Evolutionary conservation across 441 rosid species (phyloP), one percentile per base, ranked within the genome.

Genomic region (Brassica balearica): DNA sequence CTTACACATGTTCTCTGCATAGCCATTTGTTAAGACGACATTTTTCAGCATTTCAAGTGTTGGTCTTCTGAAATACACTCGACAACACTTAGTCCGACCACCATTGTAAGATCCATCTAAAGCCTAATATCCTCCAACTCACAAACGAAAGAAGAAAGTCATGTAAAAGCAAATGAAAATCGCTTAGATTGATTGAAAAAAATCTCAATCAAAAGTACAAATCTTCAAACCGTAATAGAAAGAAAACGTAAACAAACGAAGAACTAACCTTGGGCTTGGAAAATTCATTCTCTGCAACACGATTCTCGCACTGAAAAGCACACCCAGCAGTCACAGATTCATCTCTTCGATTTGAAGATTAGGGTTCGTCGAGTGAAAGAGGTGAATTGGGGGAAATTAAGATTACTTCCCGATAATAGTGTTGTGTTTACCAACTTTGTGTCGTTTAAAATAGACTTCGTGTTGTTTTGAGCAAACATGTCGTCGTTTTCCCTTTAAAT

Each of bases 1-100:
- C 32, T 41, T 66, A 41, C 15, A 19, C 70, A 41, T 66, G 12
- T 66, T 66, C 22, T 66, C 70, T 9, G 29, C 55, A 66, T 38
- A 66, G 2, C 55, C 55, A 55, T 51, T 51, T 1, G 1, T 14
- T 6, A 51, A 14, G 6, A 51, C 56, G 2, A 51, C 56, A 51
- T 51, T 19, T 51, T 51, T 51, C 56, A 51, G 56, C 56, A 51
- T 51, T 5, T 51, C 56, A 51, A 51, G 56, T n/a, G 56, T 34
- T 5, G 56, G 58, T 53, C 8, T 15, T 53, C 59, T 53, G 59
- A 53, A 53, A 15, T 53, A 9, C 9, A 53, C 59, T 53, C 59
- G 20, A 15, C 59, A 53, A 14, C 59, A 53, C 8, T 53, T 6
- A 14, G 59, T 53, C 8, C 59, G 59, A 15, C 59, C 59, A 53